Percentiles rank a stretch among this genome's conserved stretches.
Evolutionary conservation across 345 rosid species (phyloP).

Genomic region (Corymbia maculata): DNA sequence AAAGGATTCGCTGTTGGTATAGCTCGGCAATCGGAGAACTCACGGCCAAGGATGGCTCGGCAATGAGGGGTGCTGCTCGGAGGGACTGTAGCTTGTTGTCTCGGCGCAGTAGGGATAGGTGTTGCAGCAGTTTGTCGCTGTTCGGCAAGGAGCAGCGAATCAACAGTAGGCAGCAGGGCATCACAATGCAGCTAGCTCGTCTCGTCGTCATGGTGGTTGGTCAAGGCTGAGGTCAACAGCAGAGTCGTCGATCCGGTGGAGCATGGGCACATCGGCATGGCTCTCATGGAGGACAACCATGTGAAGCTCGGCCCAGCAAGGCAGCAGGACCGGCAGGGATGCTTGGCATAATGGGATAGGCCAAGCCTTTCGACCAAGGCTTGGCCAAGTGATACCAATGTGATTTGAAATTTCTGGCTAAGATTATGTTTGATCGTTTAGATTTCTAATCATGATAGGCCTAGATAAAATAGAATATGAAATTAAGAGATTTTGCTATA

Average conservation of each 20-base stretch:
- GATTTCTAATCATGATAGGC: too few species aligned
- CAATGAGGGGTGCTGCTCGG: neutral
- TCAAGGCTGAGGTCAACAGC: neutral
- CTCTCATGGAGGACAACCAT: neutral
- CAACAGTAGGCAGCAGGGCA: neutral
- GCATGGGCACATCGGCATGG: neutral
- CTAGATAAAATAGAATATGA: too few species aligned
- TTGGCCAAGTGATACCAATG: neutral
- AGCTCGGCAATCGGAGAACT: neutral
- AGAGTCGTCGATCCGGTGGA: neutral
- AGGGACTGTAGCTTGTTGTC: neutral
- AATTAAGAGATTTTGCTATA: too few species aligned
- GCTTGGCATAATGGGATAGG: neutral
- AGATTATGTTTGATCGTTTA: too few species aligned
- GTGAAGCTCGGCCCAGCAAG: neutral
- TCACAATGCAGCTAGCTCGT: neutral
- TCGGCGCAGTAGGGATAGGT: neutral
- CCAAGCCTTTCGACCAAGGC: neutral
- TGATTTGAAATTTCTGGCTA: neutral
- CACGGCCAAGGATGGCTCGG: neutral
- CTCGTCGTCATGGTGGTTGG: neutral
- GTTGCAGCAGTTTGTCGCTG: neutral
- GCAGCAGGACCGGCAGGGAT: neutral
- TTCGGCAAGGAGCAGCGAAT: neutral
- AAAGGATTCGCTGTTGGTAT: neutral